Evolutionary conservation across 495 filamentous ascomycete species (phyloP), one percentile per base, ranked within the genome.

Genomic region (Penicillium subrubescens): DNA sequence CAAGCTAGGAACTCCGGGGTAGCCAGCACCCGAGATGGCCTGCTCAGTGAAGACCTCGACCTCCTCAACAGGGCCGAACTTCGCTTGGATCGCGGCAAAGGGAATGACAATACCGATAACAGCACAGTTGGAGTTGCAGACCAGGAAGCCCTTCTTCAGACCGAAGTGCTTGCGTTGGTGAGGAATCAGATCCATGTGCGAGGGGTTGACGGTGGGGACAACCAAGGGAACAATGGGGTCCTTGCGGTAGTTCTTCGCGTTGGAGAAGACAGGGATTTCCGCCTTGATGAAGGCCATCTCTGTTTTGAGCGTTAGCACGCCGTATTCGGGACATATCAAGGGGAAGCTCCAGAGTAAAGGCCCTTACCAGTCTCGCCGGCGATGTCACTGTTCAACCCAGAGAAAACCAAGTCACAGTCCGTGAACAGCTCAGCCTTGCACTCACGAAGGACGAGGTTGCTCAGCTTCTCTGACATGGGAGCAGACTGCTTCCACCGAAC

Each of bases 41-140:
- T 96, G 92, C 79, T 92, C 87, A n/a, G 92, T 96, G 57, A 93
- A 91, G 17, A 96, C 89, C 67, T 87, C 89, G 25, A 93, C 90
- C 68, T 84, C 78, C 69, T 90, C 86, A 62, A 96, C 86, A 44
- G 83, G 82, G 35, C 91, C 92, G 72, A 94, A 93, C 69, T 84
- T 84, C 41, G 88, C 85, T 75, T 92, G 87, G 39, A 96, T 84
- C 23, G 90, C 92, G 21, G 92, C 92, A 71, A 94, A 90, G n/a
- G 92, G 92, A 61, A 94, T 92, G 54, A 94, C 92, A 56, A 95
- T 84, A 19, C 92, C 92, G 70, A 94, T 94, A 59, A 94, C 93
- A 23, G 91, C 91, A 78, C 92, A 96, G 81, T 96, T 95, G 60
- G 90, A 93, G 80, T 95, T 95, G 82, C 91, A 94, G 46, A 94